A percentile compares a stretch with the other conserved stretches of the same genome.
Conservation (phyloP, 306 rosid species). For the Begonia masoniana region DNA sequence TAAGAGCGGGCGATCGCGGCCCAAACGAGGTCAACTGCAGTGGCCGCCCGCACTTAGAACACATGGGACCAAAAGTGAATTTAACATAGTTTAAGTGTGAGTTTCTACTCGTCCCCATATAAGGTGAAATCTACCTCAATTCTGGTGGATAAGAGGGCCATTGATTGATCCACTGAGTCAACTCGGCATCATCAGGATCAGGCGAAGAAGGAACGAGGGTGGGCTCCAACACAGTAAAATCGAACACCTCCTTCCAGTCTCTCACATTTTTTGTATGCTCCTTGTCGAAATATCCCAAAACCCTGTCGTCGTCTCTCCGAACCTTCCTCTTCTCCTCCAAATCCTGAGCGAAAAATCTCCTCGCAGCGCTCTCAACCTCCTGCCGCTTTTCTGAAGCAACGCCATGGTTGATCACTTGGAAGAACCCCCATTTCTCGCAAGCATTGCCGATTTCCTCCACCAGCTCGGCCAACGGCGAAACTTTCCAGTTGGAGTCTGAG, state of each 20-base stretch:
- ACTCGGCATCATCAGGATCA: conserved; percentile 15
- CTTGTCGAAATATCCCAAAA: conserved; percentile 39
- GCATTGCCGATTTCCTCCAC: conserved; percentile 39
- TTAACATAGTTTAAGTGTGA: too few relatives aligned
- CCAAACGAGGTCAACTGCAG: too few relatives aligned
- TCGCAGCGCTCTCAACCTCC: conserved; percentile 19
- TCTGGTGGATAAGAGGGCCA: conserved; percentile 40
- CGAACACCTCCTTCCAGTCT: conserved; percentile 74
- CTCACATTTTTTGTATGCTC: conserved; percentile 66
- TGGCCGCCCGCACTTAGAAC: too few relatives aligned
- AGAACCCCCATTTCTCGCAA: conserved; percentile 64
- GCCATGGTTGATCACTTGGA: conserved; percentile 56
- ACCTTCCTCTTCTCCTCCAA: conserved; percentile 47
- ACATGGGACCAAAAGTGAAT: too few relatives aligned
- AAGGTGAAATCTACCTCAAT: conserved; percentile 28
- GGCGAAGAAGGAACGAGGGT: conserved; percentile 21
- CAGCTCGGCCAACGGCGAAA: conserved; percentile 9
- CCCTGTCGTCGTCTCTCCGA: conserved; percentile 14
- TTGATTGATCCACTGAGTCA: conserved; percentile 25
- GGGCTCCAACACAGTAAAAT: conserved; percentile 26
- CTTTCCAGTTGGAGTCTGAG: not conserved
- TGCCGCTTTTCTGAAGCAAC: conserved; percentile 22
- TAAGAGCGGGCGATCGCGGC: too few relatives aligned
- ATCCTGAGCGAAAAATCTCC: conserved; percentile 38
- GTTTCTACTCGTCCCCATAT: too few relatives aligned